Base-by-base conservation (phyloP, 2,329 filamentous ascomycete species). In the Aureobasidium subglaciale region DNA sequence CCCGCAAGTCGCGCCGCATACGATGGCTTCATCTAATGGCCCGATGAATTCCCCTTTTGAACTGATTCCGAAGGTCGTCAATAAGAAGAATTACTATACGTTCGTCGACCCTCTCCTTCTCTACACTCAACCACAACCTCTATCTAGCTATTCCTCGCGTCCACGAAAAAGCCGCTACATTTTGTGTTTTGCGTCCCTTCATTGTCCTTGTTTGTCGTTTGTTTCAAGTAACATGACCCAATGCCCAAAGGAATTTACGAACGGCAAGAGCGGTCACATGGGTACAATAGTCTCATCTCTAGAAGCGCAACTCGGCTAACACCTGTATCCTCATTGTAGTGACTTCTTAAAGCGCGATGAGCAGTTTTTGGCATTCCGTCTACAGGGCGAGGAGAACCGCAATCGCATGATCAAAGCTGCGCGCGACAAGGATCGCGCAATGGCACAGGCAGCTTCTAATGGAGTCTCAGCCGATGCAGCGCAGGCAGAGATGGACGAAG, bases 41-140 rank as follows among this genome's bases (percentile, higher is more conserved):
- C 35, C 48, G 48, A 55, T 35, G 30, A 48, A 41, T 32, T 56
- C 54, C 41, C 54, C 54, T 32, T 56, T 56, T 49, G 54, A 56
- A 35, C 22, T 18, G 43, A 18, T 43, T 16, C 54, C 54, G 11
- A 43, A 43, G 42, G 42, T 93, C 65, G 99, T 99, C 73, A 99
- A 99, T 70, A 93, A 99, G 72, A 99, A 99, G 77, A 99, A 99
- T 72, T 99, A 99, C 73, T 96, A 96, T 71, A 96, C 91, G 89
- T 93, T 79, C 59, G 84, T 76, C 46, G 55, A 30, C 27, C 45
- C 55, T 32, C 40, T 37, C 16, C 32, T 40, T 34, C 32, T 34
- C 32, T 48, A 32, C 24, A 22, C 46, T 43, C 29, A 8, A 41
- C 15, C 41, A 29, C 54, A 13, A 5, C n/a, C 7, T 16, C 54